Base-by-base conservation (phyloP, 345 rosid genomes). In the Ailanthus altissimus region DNA sequence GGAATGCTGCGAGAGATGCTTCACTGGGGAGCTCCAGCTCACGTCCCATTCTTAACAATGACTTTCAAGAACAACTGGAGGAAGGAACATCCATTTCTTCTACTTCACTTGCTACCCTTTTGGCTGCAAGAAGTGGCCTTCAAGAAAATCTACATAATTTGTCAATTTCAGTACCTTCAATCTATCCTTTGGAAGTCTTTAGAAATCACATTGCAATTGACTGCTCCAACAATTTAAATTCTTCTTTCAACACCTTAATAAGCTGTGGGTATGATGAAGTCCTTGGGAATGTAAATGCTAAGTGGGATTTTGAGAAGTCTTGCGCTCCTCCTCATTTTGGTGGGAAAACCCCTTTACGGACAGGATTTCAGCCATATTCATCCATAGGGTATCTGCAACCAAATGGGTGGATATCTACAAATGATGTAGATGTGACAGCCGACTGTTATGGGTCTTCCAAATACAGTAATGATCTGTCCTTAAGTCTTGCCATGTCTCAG, bases 401-500 rank as follows among this genome's bases (percentile, higher is more conserved):
- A 15, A 79, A 73, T 70, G 79, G 81, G 47, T 90, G 89, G 89
- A 76, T 88, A 57, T 73, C 88, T 23, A 59, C 85, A 4, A 73
- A 81, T 60, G 83, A 74, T 56, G 85, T 85, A 49, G 82, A 81
- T 71, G 76, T 82, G 59, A 50, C 79, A 70, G 28, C 73, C 13
- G 73, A 70, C 80, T 23, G 72, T n/a, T 81, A 77, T 58, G 78
- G 78, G 45, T 82, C 83, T 23, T 59, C 84, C 15, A 84, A 76
- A 69, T 72, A 80, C 38, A 76, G 78, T 51, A 90, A 88, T 69
- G 97, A 89, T 82, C 94, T 91, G 47, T 91, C 97, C 3, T 69
- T 96, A 77, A 93, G 98, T 78, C 97, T 93, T 36, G 91, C 93
- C 15, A 87, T 94, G 0, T 75, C 89, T 5, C 85, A 81, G 42